Conservation (phyloP, 768 basidiomycete species). For the Mrakia frigida region DNA sequence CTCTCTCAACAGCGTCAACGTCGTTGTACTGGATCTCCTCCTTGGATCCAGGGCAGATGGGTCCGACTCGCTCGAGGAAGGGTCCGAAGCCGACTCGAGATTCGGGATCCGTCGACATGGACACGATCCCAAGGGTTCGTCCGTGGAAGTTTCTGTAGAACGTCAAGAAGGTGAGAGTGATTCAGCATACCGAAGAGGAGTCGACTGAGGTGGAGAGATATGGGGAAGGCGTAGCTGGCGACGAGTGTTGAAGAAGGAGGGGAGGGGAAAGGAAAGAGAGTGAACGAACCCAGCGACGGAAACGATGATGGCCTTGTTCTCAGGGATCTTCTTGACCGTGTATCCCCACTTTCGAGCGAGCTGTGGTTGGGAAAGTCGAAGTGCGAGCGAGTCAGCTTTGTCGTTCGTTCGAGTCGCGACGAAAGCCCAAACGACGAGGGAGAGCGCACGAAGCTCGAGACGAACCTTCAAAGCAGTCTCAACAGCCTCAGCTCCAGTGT, state of each 20-base stretch:
- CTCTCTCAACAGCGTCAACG: constrained; percentile 72
- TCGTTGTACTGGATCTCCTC: constrained; percentile 73
- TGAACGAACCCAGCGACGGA: constrained; percentile 55
- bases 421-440: no score
- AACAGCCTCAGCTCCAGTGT: constrained; percentile 97
- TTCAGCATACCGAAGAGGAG: neutral
- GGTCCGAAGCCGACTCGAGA: constrained; percentile 84
- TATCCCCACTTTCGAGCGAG: constrained; percentile 97
- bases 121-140: constrained; percentile 80
- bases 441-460: neutral
- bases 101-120: constrained; percentile 95
- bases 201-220: neutral
- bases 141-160: constrained; percentile 80
- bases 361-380: no score
- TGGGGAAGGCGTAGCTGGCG: no score
- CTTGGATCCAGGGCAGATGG: constrained; percentile 54
- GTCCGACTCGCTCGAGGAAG: constrained; percentile 78
- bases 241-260: no score
- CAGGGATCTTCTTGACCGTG: constrained; percentile 70
- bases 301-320: constrained; percentile 77
- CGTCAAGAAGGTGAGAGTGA: neutral
- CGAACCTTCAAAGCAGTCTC: constrained; percentile 82
- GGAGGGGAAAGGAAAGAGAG: neutral
- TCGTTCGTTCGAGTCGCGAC: no score
- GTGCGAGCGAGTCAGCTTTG: neutral